A percentile compares a stretch with the other conserved stretches of the same genome.
These are phyloP conservation scores for Aspergillus sp. DNA, from an alignment of 2,329 filamentous ascomycete genomes.

Conservation along the genomic window DNA sequence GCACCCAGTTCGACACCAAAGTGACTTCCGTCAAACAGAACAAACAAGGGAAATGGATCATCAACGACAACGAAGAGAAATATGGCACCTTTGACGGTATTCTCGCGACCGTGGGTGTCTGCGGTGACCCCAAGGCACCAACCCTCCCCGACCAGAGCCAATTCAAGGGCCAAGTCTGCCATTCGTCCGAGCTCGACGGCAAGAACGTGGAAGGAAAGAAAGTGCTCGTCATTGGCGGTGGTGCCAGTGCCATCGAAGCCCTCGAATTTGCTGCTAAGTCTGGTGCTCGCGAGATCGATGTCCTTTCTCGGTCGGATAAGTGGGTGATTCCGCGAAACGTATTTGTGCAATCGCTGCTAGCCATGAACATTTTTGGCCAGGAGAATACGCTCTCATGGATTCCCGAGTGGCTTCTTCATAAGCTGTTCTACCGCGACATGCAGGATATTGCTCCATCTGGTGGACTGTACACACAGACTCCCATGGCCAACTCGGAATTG, in stretches of 20 bases:
- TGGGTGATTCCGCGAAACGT: conserved; percentile 82
- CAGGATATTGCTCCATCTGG: conserved; percentile 61
- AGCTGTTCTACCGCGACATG: conserved; percentile 77
- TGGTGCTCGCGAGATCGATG: conserved; percentile 59
- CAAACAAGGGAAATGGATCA: conserved; percentile 61
- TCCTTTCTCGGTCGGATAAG: conserved; percentile 71
- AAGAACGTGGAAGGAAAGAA: conserved; percentile 66
- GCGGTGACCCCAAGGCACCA: conserved; percentile 68
- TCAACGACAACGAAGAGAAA: conserved; percentile 63
- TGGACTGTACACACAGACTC: conserved; percentile 74
- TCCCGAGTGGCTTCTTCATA: conserved; percentile 64
- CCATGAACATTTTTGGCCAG: conserved; percentile 69
- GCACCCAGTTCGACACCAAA: conserved; percentile 62
- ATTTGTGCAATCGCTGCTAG: conserved; percentile 62
- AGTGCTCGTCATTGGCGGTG: conserved; percentile 67
- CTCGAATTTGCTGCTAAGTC: conserved; percentile 67
- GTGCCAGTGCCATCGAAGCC: conserved; percentile 73
- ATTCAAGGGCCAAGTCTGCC: conserved; percentile 64
- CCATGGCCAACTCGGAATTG: conserved; percentile 78
- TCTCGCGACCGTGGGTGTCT: conserved; percentile 70
- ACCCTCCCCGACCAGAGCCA: conserved; percentile 60
- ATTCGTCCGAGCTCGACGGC: conserved; percentile 67
- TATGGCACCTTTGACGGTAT: conserved; percentile 71
- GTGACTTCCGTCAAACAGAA: conserved; percentile 65
- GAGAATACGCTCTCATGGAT: conserved; percentile 70